phyloP scores from a whole-genome alignment of 1,284 basidiomycete species.

The Sanguinoderma infundibulare region DNA sequence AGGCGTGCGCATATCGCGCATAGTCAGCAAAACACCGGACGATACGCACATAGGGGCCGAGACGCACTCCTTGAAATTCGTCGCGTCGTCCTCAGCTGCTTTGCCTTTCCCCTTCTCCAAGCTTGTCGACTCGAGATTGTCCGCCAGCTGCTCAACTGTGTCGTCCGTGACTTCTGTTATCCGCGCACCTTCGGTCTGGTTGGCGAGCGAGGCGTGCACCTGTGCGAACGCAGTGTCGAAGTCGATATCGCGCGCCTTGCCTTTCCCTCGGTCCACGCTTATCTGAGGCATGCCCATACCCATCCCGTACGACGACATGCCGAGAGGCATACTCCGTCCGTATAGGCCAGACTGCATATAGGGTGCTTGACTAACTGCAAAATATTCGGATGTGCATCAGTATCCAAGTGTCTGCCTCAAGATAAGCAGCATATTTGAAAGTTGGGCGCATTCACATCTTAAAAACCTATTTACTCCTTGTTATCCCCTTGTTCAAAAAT shows the following conservation, averaged over 20 bases:
- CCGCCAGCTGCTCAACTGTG: constrained; percentile 41
- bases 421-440: neutral
- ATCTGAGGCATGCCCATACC: constrained; percentile 23
- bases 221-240: constrained; percentile 81
- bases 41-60: neutral
- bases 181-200: constrained; percentile 48
- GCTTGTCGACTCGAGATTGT: constrained; percentile 42
- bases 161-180: constrained; percentile 60
- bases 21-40: constrained; percentile 1
- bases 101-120: constrained; percentile 37
- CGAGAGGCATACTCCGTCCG: constrained; percentile 35
- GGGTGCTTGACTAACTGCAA: constrained; percentile 25
- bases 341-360: constrained; percentile 43
- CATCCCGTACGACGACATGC: constrained; percentile 25
- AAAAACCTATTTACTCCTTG: too few species aligned
- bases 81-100: constrained; percentile 31
- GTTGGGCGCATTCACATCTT: neutral
- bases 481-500: too few species aligned
- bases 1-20: constrained; percentile 5
- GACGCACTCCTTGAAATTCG: constrained; percentile 54
- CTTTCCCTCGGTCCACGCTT: constrained; percentile 63
- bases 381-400: neutral
- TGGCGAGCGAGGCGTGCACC: constrained; percentile 51
- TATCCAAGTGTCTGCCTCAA: neutral
- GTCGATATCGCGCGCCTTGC: constrained; percentile 74